Evolutionary conservation across 805 yeast species (phyloP).

Genomic region (Wickerhamiella lipophila): DNA sequence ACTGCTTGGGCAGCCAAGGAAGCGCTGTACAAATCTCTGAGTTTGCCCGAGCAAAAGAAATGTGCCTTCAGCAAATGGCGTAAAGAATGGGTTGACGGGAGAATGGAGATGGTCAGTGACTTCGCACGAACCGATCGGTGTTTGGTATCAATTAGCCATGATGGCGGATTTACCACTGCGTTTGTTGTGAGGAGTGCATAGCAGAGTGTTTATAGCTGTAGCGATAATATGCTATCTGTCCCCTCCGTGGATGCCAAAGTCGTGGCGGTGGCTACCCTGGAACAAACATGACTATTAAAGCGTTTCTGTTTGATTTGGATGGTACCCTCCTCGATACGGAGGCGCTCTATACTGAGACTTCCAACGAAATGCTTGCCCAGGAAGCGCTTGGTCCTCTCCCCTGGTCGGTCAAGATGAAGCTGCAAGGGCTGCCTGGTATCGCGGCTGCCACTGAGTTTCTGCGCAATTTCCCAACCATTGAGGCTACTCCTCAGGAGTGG

Average conservation of each 20-base stretch:
- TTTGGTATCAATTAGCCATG: slow-evolving; percentile 50
- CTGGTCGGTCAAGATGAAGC: slow-evolving; percentile 77
- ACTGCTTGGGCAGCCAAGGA: slow-evolving; percentile 66
- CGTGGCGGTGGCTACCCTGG: not conserved
- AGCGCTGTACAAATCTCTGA: slow-evolving; percentile 54
- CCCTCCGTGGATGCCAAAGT: no score
- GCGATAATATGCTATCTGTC: no score
- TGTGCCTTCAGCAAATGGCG: slow-evolving; percentile 46
- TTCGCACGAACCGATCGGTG: slow-evolving; percentile 34
- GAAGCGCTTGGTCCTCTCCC: slow-evolving; percentile 67
- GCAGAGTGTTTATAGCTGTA: no score
- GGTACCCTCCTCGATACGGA: slow-evolving; percentile 89
- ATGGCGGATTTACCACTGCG: slow-evolving; percentile 45
- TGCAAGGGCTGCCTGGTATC: slow-evolving; percentile 87
- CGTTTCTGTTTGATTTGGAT: slow-evolving; percentile 82
- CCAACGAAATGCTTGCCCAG: slow-evolving; percentile 49
- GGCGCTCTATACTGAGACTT: slow-evolving; percentile 72
- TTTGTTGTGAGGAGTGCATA: not conserved
- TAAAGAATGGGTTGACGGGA: slow-evolving; percentile 10
- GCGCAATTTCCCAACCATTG: slow-evolving; percentile 48
- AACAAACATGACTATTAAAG: slow-evolving; percentile 32
- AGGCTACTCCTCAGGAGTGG: slow-evolving; percentile 54
- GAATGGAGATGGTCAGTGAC: slow-evolving; percentile 18
- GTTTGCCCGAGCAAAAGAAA: slow-evolving; percentile 34
- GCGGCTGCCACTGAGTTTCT: slow-evolving; percentile 55